These are phyloP conservation scores for Solanum chmielewskii DNA, from an alignment of 257 asterid genomes.

Conservation along the genomic window DNA sequence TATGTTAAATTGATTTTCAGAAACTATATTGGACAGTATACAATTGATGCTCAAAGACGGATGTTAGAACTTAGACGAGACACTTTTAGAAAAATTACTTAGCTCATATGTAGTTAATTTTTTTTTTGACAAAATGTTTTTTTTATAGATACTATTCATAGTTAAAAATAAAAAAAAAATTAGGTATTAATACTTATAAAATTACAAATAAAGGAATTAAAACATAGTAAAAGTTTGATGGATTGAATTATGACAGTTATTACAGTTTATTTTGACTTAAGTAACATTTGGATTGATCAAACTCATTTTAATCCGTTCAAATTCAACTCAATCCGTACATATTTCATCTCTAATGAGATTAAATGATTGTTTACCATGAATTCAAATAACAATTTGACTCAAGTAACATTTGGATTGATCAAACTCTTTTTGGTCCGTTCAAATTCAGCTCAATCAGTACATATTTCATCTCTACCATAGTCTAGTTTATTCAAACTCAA, in stretches of 20 bases:
- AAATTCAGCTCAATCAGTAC: too few relatives aligned
- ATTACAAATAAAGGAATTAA: background rate
- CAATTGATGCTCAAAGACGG: background rate
- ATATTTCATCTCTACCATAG: too few relatives aligned
- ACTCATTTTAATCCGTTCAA: too few relatives aligned
- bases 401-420: background rate
- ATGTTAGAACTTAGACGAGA: too few relatives aligned
- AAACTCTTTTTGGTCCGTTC: too few relatives aligned
- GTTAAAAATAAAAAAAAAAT: background rate
- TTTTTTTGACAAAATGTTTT: too few relatives aligned
- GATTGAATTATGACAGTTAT: too few relatives aligned
- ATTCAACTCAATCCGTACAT: too few relatives aligned
- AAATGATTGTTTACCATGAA: background rate
- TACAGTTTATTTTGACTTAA: background rate
- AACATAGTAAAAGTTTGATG: accelerated
- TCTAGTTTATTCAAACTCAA: too few relatives aligned
- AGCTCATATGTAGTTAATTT: background rate
- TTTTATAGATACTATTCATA: background rate
- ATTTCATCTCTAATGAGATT: background rate
- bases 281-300: too few relatives aligned
- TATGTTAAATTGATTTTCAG: background rate
- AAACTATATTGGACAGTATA: background rate
- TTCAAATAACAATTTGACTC: background rate
- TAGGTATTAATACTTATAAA: background rate
- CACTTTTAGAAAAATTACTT: background rate